Percentiles rank a stretch among this genome's conserved stretches.
Conservation (phyloP, 2,329 filamentous ascomycete species). For the Balansia obtecta region DNA sequence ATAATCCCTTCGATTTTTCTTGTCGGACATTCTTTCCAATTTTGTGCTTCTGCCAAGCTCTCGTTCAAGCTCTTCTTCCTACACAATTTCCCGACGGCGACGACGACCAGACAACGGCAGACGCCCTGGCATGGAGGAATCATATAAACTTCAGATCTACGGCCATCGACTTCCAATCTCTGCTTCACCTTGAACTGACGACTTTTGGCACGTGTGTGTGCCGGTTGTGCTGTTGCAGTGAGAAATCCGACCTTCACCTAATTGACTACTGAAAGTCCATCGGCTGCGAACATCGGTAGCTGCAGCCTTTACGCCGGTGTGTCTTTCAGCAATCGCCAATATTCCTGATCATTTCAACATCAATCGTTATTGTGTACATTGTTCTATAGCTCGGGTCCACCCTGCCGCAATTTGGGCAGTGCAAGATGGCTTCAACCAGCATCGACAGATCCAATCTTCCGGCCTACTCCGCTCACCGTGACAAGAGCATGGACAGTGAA, state of each 20-base stretch:
- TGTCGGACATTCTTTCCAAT: neutral
- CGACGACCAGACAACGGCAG: neutral
- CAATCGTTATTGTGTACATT: neutral
- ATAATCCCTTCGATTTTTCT: neutral
- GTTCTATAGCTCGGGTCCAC: neutral
- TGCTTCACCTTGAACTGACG: neutral
- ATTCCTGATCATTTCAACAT: neutral
- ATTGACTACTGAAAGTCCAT: neutral
- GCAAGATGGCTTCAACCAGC: constrained; percentile 12
- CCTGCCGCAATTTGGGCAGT: neutral
- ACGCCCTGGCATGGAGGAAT: neutral
- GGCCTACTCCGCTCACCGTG: constrained; percentile 13
- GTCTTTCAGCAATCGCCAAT: neutral
- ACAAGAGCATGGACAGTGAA: constrained; percentile 4
- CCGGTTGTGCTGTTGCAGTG: neutral
- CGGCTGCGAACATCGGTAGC: neutral
- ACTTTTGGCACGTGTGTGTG: neutral
- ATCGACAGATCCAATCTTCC: constrained; percentile 10
- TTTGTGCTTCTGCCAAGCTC: neutral
- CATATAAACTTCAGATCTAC: neutral
- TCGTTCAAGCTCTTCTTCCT: neutral
- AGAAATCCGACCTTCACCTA: neutral
- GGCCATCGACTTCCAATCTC: neutral
- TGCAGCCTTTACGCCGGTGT: neutral
- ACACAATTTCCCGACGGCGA: neutral